A percentile compares a stretch with the other conserved stretches of the same genome.
Evolutionary conservation across 1,284 basidiomycete genomes (phyloP).

Genomic region (Pyrrhoderma noxium): DNA sequence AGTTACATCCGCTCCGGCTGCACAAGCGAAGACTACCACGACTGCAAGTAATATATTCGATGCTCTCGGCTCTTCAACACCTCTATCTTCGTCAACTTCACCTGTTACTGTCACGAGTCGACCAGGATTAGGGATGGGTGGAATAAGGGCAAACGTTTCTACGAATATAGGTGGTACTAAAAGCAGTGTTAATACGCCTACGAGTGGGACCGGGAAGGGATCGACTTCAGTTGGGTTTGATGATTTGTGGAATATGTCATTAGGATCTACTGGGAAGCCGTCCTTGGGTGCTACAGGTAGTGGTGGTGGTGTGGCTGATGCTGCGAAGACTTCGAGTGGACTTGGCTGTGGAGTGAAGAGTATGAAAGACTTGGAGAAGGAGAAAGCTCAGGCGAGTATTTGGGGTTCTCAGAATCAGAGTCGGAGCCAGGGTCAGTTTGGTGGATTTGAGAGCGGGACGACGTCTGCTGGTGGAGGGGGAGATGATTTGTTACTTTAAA

Average conservation of each 20-base stretch:
- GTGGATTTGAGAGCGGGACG: slow-evolving; percentile 42
- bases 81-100: slow-evolving; percentile 11
- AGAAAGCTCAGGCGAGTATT: slow-evolving; percentile 71
- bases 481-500: slow-evolving; percentile 49
- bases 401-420: slow-evolving; percentile 47
- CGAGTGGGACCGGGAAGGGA: slow-evolving; percentile 23
- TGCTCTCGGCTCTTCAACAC: slow-evolving; percentile 11
- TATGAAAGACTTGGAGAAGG: slow-evolving; percentile 82
- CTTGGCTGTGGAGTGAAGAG: slow-evolving; percentile 63
- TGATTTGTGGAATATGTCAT: slow-evolving; percentile 84
- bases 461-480: slow-evolving; percentile 24
- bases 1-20: too few species aligned
- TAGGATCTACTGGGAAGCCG: slow-evolving; percentile 38
- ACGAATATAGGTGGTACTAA: slow-evolving; percentile 1
- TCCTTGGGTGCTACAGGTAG: slow-evolving; percentile 20
- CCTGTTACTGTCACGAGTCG: not conserved
- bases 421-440: slow-evolving; percentile 22
- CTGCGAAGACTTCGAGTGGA: too few species aligned
- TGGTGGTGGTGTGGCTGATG: slow-evolving; percentile 17
- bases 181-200: slow-evolving; percentile 19
- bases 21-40: too few species aligned
- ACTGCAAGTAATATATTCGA: slow-evolving; percentile 19
- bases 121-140: not conserved
- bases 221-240: slow-evolving; percentile 54
- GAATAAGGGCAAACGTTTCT: not conserved